Evolutionary conservation across 1,284 basidiomycete genomes (phyloP), one percentile per base, ranked within the genome.

Genomic region (Trichosporon inkin): DNA sequence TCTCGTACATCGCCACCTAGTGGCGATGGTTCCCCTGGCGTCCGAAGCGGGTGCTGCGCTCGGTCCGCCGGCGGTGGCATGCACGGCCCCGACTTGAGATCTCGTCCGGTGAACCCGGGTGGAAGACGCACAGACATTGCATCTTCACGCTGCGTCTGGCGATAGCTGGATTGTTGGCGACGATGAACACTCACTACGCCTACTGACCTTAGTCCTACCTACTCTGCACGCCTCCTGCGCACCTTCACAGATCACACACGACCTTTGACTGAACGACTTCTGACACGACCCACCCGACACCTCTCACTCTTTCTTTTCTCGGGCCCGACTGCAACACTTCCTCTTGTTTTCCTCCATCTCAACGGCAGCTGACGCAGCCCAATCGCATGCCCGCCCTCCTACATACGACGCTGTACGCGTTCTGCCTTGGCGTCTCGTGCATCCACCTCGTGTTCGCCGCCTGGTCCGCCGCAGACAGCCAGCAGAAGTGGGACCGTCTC

Each of bases 391-490:
- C 44, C 44, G 44, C 44, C 14, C 44, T 49, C 16, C 44, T 49
- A 13, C 44, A 49, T 22, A 24, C 28, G 44, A 49, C 44, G 44
- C 24, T 49, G 44, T 49, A 49, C 24, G 24, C 44, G 24, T 49
- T 49, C 44, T 49, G 44, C 22, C 44, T 49, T 6, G 44, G 44
- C 14, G 44, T 49, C 24, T 16, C 44, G 24, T 24, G 24, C 24
- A 16, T 49, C 6, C 44, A 49, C 28, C 44, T 49, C 44, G 13
- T 49, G 11, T 49, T 49, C 24, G 44, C 44, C 14, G 44, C 44
- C 13, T 49, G 44, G 44, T 49, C 44, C 6, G 44, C 44, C 24
- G 44, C 24, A 19, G n/a, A 28, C 22, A 24, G 44, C 24, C 44
- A 14, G 22, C 44, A 49, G n/a, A 24, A 49, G 14, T 49, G 44